A percentile compares a stretch with the other conserved stretches of the same genome.
Evolutionary conservation across 192 early-diverging fungal genomes (phyloP).

Genomic region (Backusella tarrabulga): DNA sequence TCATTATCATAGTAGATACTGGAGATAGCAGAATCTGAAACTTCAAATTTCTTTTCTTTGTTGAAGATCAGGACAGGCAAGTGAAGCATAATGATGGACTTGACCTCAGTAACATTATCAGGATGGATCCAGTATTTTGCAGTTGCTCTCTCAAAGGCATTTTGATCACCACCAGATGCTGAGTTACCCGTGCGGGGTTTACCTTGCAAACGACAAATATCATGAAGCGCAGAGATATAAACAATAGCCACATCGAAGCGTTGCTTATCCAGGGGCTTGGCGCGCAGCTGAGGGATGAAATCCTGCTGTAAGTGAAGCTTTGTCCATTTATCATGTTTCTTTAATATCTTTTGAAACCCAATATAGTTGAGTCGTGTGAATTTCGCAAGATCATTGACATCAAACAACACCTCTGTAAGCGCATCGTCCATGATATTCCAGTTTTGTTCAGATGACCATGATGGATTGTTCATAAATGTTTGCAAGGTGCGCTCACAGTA

Average conservation of each 20-base stretch:
- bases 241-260: constrained; percentile 89
- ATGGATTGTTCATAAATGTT: constrained; percentile 47
- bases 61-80: constrained; percentile 48
- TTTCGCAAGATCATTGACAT: constrained; percentile 79
- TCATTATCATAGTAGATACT: constrained; percentile 37
- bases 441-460: constrained; percentile 49
- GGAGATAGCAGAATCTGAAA: constrained; percentile 35
- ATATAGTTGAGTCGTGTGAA: constrained; percentile 81
- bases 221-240: constrained; percentile 16
- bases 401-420: constrained; percentile 69
- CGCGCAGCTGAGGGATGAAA: constrained; percentile 77
- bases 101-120: constrained; percentile 41
- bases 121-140: constrained; percentile 49
- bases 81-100: constrained; percentile 37
- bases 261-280: constrained; percentile 75
- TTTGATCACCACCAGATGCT: constrained; percentile 38
- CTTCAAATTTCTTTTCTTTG: constrained; percentile 44
- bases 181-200: constrained; percentile 33
- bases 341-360: constrained; percentile 90
- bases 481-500: constrained; percentile 63
- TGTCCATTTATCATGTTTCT: constrained; percentile 98
- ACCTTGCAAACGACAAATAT: constrained; percentile 32
- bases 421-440: constrained; percentile 57
- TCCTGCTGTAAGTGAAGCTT: constrained; percentile 68
- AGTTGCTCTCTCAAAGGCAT: constrained; percentile 80